These are phyloP conservation scores for Tetraselmis chui DNA, from an alignment of 139 green algal genomes.

Conservation along the genomic window DNA sequence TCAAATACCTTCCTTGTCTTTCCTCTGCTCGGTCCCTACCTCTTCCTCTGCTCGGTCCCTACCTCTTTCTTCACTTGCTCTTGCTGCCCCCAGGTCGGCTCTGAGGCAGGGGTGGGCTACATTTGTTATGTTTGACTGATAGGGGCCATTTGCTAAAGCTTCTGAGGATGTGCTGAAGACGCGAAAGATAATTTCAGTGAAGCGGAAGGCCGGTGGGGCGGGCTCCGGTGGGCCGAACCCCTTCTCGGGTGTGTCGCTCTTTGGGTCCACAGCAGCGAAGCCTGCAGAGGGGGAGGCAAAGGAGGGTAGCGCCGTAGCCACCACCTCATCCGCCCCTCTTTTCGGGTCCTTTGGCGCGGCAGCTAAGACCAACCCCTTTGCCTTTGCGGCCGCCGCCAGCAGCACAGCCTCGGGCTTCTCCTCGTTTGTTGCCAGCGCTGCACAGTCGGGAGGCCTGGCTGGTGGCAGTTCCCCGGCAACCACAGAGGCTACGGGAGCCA, in stretches of 20 bases:
- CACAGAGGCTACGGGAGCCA: neutral
- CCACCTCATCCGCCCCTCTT: neutral
- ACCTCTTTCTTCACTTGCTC: neutral
- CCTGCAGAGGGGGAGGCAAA: neutral
- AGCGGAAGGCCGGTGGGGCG: constrained; percentile 20
- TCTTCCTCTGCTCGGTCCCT: neutral
- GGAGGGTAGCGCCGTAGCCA: neutral
- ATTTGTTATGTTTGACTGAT: neutral
- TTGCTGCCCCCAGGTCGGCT: neutral
- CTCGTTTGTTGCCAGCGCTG: neutral
- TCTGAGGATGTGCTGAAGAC: constrained; percentile 41
- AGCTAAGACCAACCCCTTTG: neutral
- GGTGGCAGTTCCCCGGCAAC: no score
- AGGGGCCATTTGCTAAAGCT: constrained; percentile 43
- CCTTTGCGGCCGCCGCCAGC: neutral
- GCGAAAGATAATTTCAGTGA: constrained; percentile 38
- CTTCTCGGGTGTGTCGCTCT: constrained; percentile 23
- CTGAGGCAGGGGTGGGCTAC: neutral
- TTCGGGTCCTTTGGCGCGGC: neutral
- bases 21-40: neutral
- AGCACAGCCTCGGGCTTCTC: neutral
- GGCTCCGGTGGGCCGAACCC: constrained; percentile 15
- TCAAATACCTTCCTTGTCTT: no score
- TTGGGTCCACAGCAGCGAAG: neutral
- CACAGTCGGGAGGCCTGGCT: neutral